These are phyloP conservation scores for Pichia scutulata DNA, from an alignment of 805 yeast genomes.

Conservation along the genomic window DNA sequence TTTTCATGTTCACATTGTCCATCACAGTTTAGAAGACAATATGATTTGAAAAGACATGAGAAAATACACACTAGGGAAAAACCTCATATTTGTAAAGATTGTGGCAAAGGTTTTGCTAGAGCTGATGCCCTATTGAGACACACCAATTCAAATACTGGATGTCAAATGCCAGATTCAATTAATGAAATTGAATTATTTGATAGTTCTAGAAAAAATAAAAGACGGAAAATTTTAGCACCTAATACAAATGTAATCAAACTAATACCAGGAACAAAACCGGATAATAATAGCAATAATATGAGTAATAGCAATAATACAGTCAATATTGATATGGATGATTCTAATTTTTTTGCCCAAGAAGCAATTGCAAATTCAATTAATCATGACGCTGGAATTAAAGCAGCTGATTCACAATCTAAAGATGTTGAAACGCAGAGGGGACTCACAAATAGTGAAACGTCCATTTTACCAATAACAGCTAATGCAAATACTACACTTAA, in stretches of 20 bases:
- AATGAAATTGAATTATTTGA: background rate
- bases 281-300: background rate
- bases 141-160: slow-evolving; percentile 33
- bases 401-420: background rate
- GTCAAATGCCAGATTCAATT: slow-evolving; percentile 8
- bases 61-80: slow-evolving; percentile 71
- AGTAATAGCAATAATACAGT: background rate
- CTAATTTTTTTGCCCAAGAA: slow-evolving; percentile 7
- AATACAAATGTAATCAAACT: background rate
- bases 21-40: slow-evolving; percentile 59
- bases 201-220: background rate
- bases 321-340: background rate
- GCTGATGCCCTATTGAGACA: slow-evolving; percentile 73
- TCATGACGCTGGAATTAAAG: background rate
- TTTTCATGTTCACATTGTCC: slow-evolving; percentile 55
- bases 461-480: background rate
- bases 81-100: slow-evolving; percentile 53
- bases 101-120: slow-evolving; percentile 62
- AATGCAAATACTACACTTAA: background rate
- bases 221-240: background rate
- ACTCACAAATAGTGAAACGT: background rate
- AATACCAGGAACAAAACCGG: background rate
- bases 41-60: slow-evolving; percentile 70
- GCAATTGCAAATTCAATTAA: background rate
- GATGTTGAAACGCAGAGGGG: background rate